Percentiles rank a stretch among this genome's conserved stretches.
Conservation (phyloP, 495 filamentous ascomycete species). For the Staphylotrichum longicolle region DNA sequence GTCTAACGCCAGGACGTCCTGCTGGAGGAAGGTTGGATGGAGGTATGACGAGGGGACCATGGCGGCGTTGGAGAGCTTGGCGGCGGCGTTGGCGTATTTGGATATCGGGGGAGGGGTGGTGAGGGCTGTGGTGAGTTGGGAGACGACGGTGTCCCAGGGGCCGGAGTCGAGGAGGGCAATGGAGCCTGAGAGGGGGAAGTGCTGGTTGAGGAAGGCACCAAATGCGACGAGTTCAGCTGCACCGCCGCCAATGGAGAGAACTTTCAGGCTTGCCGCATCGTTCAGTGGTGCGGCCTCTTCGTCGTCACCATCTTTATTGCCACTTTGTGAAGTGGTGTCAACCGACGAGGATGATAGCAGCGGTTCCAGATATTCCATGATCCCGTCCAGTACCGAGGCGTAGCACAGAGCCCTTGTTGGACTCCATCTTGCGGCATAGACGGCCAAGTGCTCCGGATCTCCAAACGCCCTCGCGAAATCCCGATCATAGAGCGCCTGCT, state of each 20-base stretch:
- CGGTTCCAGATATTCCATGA: constrained; percentile 40
- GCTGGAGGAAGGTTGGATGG: constrained; percentile 52
- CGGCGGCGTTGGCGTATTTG: constrained; percentile 55
- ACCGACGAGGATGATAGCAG: neutral
- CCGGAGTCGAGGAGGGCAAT: constrained; percentile 77
- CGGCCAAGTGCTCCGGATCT: constrained; percentile 60
- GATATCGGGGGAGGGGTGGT: constrained; percentile 49
- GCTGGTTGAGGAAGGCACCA: constrained; percentile 57
- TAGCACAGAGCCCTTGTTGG: constrained; percentile 80
- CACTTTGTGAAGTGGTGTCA: neutral
- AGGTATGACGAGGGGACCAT: constrained; percentile 43
- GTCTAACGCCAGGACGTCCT: constrained; percentile 59
- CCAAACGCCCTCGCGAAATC: constrained; percentile 83
- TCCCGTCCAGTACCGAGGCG: constrained; percentile 57
- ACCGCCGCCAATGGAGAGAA: constrained; percentile 79
- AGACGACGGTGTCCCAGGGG: constrained; percentile 64
- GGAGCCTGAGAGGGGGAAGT: constrained; percentile 26
- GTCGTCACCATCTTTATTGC: neutral
- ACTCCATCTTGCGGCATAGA: constrained; percentile 87
- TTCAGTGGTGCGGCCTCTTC: neutral
- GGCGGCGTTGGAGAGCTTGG: constrained; percentile 44
- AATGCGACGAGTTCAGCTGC: constrained; percentile 82
- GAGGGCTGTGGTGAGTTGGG: constrained; percentile 49
- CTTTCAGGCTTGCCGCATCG: constrained; percentile 28
- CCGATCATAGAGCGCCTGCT: constrained; percentile 76